Evolutionary conservation across 768 basidiomycete species (phyloP).

Genomic region (Serendipita vermifera): DNA sequence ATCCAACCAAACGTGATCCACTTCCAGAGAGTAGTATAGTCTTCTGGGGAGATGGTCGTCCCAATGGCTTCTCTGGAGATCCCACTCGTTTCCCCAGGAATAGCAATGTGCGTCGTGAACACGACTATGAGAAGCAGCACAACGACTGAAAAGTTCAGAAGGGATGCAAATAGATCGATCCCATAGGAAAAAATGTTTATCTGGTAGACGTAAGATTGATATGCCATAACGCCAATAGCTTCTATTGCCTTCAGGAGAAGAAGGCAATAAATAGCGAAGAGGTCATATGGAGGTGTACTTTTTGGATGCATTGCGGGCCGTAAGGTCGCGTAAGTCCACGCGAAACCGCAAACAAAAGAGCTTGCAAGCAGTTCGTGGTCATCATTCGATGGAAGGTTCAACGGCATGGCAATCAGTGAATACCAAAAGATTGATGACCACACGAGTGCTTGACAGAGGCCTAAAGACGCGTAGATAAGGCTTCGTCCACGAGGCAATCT

Average conservation of each 20-base stretch:
- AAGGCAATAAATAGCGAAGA: conserved; percentile 45
- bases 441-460: neutral
- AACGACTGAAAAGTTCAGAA: conserved; percentile 35
- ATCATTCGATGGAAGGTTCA: neutral
- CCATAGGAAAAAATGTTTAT: conserved; percentile 30
- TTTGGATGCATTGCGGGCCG: conserved; percentile 41
- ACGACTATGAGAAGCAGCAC: conserved; percentile 34
- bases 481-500: neutral
- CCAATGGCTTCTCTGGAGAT: conserved; percentile 28
- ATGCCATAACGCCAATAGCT: conserved; percentile 41
- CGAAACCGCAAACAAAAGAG: conserved; percentile 34
- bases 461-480: neutral
- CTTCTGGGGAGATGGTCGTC: conserved; percentile 47
- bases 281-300: conserved; percentile 47
- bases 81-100: conserved; percentile 34
- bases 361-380: neutral
- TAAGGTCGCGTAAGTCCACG: conserved; percentile 56
- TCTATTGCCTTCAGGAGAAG: conserved; percentile 37
- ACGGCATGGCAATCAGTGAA: neutral
- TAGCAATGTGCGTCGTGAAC: conserved; percentile 48
- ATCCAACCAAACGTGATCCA: conserved; percentile 69
- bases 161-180: conserved; percentile 18
- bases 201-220: conserved; percentile 34
- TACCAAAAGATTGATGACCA: neutral
- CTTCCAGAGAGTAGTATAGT: conserved; percentile 56